A percentile compares a stretch with the other conserved stretches of the same genome.
Conservation (phyloP, 139 green algal species). For the Axilococcus clingmanii region DNA sequence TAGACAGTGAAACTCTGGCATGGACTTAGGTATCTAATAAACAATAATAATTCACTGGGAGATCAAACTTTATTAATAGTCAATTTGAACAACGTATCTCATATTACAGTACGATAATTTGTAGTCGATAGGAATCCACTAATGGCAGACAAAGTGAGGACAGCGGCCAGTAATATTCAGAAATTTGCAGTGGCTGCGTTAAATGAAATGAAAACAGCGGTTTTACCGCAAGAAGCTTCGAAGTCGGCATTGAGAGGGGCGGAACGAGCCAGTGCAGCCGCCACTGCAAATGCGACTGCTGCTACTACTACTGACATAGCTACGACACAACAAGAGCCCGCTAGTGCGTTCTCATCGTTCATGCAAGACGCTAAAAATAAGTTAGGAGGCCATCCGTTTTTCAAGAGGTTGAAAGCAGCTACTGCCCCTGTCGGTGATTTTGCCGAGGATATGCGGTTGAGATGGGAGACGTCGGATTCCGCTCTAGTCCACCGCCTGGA, state of each 20-base stretch:
- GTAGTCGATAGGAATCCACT: too few relatives aligned
- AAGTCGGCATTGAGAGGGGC: conserved; percentile 28
- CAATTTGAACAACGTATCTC: too few relatives aligned
- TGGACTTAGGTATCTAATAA: too few relatives aligned
- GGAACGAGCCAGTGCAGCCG: conserved; percentile 6
- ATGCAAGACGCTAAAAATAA: conserved; percentile 27
- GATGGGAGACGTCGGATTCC: conserved; percentile 88
- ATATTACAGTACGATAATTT: too few relatives aligned
- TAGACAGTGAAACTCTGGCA: too few relatives aligned
- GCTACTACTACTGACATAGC: conserved; percentile 1
- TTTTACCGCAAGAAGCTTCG: conserved; percentile 16
- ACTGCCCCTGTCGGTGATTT: conserved; percentile 43
- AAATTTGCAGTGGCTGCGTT: neutral
- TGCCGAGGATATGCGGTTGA: conserved; percentile 72
- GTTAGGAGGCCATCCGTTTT: conserved; percentile 30
- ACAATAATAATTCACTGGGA: too few relatives aligned
- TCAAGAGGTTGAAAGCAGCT: conserved; percentile 23
- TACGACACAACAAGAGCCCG: conserved; percentile 3
- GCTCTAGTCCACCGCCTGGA: conserved; percentile 84
- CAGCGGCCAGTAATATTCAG: too few relatives aligned
- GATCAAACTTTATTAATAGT: too few relatives aligned
- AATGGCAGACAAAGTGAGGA: too few relatives aligned
- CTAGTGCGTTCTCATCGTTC: conserved; percentile 26
- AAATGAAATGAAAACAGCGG: conserved; percentile 9
- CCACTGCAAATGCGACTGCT: conserved; percentile 12